phyloP scores from a whole-genome alignment of 148 eudicot species.

The Amaranthus palmeri region DNA sequence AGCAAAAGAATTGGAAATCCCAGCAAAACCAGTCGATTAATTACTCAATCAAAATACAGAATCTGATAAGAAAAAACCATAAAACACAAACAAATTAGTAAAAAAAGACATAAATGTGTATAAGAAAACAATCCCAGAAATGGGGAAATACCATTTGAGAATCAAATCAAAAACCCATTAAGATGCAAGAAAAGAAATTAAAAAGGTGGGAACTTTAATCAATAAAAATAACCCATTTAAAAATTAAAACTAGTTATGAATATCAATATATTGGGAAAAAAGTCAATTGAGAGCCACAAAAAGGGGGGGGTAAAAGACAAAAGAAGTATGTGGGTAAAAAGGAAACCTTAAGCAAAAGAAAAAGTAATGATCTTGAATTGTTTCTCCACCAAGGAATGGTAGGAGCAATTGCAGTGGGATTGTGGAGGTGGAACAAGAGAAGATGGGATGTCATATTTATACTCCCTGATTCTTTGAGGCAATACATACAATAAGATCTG shows the following conservation, averaged over 20 bases:
- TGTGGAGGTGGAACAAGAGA: background rate
- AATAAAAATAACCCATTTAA: slow-evolving; percentile 9
- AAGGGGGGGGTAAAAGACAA: slow-evolving; percentile 21
- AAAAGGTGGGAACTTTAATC: background rate
- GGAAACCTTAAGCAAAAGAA: slow-evolving; percentile 25
- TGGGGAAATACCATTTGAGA: slow-evolving; percentile 17
- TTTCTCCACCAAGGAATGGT: slow-evolving; percentile 13
- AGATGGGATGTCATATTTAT: background rate
- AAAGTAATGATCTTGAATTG: slow-evolving; percentile 14
- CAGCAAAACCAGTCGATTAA: slow-evolving; percentile 17
- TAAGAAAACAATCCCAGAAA: background rate
- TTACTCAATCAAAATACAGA: slow-evolving; percentile 14
- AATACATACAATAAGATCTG: background rate
- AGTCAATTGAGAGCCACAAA: slow-evolving; percentile 19
- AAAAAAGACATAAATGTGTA: background rate
- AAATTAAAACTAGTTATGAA: background rate
- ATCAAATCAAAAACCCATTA: background rate
- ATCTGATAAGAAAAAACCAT: slow-evolving; percentile 14
- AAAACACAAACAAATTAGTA: background rate
- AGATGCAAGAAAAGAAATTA: background rate
- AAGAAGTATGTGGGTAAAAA: slow-evolving; percentile 23
- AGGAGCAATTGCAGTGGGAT: background rate
- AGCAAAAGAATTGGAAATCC: slow-evolving; percentile 10
- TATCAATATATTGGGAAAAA: background rate
- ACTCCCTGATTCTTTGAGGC: background rate